A percentile compares a stretch with the other conserved stretches of the same genome.
Evolutionary conservation across 1,284 basidiomycete genomes (phyloP).

Genomic region (Ustilago sp.): DNA sequence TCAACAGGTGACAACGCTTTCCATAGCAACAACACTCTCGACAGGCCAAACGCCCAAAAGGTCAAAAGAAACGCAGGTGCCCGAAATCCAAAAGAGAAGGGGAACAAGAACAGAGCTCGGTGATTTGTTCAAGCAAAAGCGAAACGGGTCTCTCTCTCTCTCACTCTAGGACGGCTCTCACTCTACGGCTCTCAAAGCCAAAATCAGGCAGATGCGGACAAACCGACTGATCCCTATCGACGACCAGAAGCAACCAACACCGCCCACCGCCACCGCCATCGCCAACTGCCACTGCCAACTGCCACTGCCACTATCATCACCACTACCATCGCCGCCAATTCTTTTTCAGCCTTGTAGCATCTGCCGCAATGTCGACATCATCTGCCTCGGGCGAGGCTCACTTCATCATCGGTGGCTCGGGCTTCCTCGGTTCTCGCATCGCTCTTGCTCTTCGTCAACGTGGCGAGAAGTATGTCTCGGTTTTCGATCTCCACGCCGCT

Average conservation of each 20-base stretch:
- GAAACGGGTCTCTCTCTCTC: not conserved
- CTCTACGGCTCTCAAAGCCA: not conserved
- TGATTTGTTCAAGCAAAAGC: not conserved
- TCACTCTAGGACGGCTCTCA: no score
- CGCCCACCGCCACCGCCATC: not conserved
- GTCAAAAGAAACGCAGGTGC: not conserved
- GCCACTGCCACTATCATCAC: not conserved
- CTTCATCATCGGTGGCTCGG: conserved; percentile 67
- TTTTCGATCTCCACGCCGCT: conserved; percentile 60
- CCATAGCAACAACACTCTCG: not conserved
- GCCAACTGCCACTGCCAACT: not conserved
- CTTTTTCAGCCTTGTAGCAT: not conserved
- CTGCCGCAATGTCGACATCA: conserved; percentile 60
- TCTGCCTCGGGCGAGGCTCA: conserved; percentile 63
- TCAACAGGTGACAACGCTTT: no score
- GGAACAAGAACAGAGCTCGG: not conserved
- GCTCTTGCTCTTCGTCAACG: conserved; percentile 62
- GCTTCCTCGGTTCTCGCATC: conserved; percentile 67
- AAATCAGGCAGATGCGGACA: conserved; percentile 33
- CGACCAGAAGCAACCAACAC: not conserved
- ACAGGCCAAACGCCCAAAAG: conserved; percentile 2
- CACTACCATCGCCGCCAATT: conserved; percentile 11
- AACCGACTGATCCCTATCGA: conserved; percentile 3
- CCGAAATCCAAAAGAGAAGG: not conserved
- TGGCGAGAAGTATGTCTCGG: conserved; percentile 64